Conservation (phyloP, 2,329 filamentous ascomycete genomes). For the Talaromyces sp. region DNA sequence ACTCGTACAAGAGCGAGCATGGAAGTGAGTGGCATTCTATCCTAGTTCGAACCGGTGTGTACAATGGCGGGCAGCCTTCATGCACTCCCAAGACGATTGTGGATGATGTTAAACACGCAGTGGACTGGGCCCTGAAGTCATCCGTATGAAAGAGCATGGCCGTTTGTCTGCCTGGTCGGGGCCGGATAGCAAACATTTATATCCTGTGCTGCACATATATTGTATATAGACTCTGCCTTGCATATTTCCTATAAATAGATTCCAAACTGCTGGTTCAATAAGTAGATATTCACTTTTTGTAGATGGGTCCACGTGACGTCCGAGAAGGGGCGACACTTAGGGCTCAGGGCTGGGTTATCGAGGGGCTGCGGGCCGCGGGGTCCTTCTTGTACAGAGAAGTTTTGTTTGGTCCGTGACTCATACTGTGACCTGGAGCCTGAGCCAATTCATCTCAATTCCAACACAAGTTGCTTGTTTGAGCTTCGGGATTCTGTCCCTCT, state of each 20-base stretch:
- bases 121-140: constrained; percentile 66
- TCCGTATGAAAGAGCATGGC: background rate
- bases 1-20: constrained; percentile 60
- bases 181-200: background rate
- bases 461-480: background rate
- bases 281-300: background rate
- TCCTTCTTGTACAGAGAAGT: constrained; percentile 1
- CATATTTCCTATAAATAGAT: background rate
- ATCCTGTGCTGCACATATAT: background rate
- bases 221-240: background rate
- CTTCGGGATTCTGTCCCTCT: background rate
- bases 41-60: constrained; percentile 76
- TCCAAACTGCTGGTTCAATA: background rate
- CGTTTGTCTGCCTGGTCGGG: background rate
- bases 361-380: constrained; percentile 10
- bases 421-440: background rate
- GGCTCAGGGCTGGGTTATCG: constrained; percentile 12
- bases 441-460: background rate
- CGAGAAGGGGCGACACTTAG: constrained; percentile 2
- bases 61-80: constrained; percentile 51
- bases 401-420: constrained; percentile 7
- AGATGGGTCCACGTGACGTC: constrained; percentile 5
- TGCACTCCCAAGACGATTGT: constrained; percentile 61
- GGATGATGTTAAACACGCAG: constrained; percentile 69
- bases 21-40: constrained; percentile 73